Evolutionary conservation across 345 rosid species (phyloP), one percentile per base, ranked within the genome.

Genomic region (Rhizophora mangle): DNA sequence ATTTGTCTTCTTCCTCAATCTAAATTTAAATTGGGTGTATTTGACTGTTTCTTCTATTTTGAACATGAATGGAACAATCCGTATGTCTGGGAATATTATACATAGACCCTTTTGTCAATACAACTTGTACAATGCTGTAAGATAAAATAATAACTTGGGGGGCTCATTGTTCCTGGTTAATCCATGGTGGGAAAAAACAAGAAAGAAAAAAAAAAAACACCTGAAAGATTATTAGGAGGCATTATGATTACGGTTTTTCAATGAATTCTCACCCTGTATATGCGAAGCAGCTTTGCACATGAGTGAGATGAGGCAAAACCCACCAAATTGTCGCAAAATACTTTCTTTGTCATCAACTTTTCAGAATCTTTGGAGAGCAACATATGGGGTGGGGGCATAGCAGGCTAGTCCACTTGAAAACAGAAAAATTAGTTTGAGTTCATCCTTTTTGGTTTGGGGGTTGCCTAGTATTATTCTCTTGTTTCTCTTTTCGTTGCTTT

Each of bases 331-430:
- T 20, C 24, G 37, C 10, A 20, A 27, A 27, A 52, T 32, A 5
- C 13, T 0, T 43, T 43, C 49, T 11, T 43, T 3, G 4, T 22
- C 82, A 54, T 60, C 65, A 60, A 64, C 59, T 72, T 81, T 76
- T 62, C 73, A 68, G 68, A 68, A 22, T 74, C 73, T 65, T 58
- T 74, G 6, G 8, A 18, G 46, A 72, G 27, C 53, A 57, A 55
- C 21, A 24, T 21, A 24, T 21, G 58, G 34, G 21, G 7, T 26
- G 5, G 49, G 19, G 49, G 22, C 18, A 70, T 54, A 49, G 79
- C 82, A 78, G 79, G 75, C 78, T 21, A 21, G 18, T 52, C 70
- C 84, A 76, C 80, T 60, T 72, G n/a, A 78, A 71, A 69, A 76
- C 76, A 70, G 63, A 37, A 67, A 67, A 60, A 69, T 15, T 29